Conservation (phyloP, 1,284 basidiomycete species). For the Microbotryum violaceum region DNA sequence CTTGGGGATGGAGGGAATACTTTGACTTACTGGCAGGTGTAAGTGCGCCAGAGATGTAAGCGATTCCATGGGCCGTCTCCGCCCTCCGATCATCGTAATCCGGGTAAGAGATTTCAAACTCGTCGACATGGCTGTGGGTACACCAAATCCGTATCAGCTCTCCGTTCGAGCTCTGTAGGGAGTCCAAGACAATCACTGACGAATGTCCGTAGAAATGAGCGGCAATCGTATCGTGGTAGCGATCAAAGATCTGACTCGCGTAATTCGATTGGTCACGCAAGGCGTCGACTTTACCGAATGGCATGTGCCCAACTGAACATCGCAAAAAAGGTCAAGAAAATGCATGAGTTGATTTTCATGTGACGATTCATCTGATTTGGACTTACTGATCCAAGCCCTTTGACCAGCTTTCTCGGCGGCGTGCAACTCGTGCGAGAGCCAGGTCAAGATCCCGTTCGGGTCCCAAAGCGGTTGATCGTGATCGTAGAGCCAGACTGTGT, state of each 20-base stretch:
- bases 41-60: constrained; percentile 50
- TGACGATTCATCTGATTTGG: neutral
- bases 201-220: constrained; percentile 50
- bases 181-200: constrained; percentile 29
- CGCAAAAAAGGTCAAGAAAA: constrained; percentile 1
- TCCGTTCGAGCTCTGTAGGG: neutral
- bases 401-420: constrained; percentile 51
- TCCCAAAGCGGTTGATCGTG: constrained; percentile 42
- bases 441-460: constrained; percentile 46
- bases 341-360: neutral
- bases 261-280: constrained; percentile 37
- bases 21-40: constrained; percentile 49
- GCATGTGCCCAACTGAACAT: constrained; percentile 33
- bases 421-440: constrained; percentile 50
- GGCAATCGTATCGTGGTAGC: constrained; percentile 54
- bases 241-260: constrained; percentile 51
- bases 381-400: constrained; percentile 50
- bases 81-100: constrained; percentile 47
- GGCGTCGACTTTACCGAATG: constrained; percentile 47
- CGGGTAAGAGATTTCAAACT: constrained; percentile 55
- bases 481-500: constrained; percentile 52
- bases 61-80: constrained; percentile 49
- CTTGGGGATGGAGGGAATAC: no score
- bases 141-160: neutral
- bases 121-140: constrained; percentile 41